Evolutionary conservation across 805 yeast genomes (phyloP).

Genomic region (Yarrowia hollandica): DNA sequence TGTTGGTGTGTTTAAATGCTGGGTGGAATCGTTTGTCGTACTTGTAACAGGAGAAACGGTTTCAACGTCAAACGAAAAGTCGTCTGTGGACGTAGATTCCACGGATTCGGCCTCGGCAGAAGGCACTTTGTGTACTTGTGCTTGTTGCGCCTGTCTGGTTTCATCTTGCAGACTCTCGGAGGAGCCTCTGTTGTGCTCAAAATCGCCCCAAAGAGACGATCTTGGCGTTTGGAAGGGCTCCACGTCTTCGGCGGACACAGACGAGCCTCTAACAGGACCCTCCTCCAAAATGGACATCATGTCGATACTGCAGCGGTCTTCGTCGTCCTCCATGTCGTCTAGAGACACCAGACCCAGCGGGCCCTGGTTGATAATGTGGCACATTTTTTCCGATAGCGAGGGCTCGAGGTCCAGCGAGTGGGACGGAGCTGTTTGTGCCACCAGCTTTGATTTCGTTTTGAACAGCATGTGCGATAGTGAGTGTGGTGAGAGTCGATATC

Average conservation of each 20-base stretch:
- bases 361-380: slow-evolving; percentile 7
- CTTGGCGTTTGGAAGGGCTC: background rate
- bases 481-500: too few relatives aligned
- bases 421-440: background rate
- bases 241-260: too few relatives aligned
- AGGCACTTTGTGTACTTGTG: too few relatives aligned
- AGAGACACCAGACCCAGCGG: slow-evolving; percentile 4
- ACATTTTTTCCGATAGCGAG: slow-evolving; percentile 15
- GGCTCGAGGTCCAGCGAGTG: slow-evolving; percentile 1
- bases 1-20: too few relatives aligned
- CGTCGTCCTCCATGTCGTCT: background rate
- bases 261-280: too few relatives aligned
- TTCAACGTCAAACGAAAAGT: too few relatives aligned
- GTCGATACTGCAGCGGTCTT: background rate
- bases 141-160: too few relatives aligned
- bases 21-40: too few relatives aligned
- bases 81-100: too few relatives aligned
- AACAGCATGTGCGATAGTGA: too few relatives aligned
- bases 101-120: too few relatives aligned
- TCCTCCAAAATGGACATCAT: slow-evolving; percentile 15
- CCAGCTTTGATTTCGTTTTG: background rate
- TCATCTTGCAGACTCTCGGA: background rate
- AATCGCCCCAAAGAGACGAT: background rate
- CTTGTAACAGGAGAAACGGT: too few relatives aligned
- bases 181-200: background rate